These are phyloP conservation scores for Sisymbrium irio DNA, from an alignment of 345 rosid genomes.

Conservation along the genomic window DNA sequence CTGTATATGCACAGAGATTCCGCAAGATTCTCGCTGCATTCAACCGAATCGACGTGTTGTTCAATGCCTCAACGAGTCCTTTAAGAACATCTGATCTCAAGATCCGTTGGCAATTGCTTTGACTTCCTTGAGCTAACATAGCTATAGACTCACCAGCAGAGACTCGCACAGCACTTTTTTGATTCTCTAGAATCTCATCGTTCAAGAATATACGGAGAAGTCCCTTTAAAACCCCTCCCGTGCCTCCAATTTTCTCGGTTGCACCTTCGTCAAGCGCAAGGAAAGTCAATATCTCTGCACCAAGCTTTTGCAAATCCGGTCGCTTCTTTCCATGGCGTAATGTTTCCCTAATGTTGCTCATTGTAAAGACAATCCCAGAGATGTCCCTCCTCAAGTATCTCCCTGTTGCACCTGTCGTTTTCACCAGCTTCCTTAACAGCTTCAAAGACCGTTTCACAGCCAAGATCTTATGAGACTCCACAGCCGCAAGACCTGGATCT, in stretches of 20 bases:
- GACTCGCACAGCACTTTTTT: constrained; percentile 42
- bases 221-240: constrained; percentile 80
- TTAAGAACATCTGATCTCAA: constrained; percentile 50
- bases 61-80: constrained; percentile 49
- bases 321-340: constrained; percentile 59
- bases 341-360: constrained; percentile 76
- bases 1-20: constrained; percentile 59
- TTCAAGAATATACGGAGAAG: constrained; percentile 66
- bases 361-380: constrained; percentile 76
- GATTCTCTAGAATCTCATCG: constrained; percentile 35
- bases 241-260: constrained; percentile 78
- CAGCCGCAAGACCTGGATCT: constrained; percentile 35
- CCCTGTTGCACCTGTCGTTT: constrained; percentile 74
- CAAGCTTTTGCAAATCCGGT: constrained; percentile 55
- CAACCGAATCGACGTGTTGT: constrained; percentile 43
- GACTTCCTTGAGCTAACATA: constrained; percentile 80
- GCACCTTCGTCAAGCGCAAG: constrained; percentile 76
- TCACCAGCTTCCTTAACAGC: constrained; percentile 70
- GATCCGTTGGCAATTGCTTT: constrained; percentile 59
- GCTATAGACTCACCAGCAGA: constrained; percentile 91
- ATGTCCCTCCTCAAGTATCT: constrained; percentile 61
- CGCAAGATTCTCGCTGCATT: constrained; percentile 77
- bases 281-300: constrained; percentile 68
- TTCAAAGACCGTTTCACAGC: constrained; percentile 78
- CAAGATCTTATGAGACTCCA: constrained; percentile 43